Conservation (phyloP, 768 basidiomycete species). For the Boletus rufocinnamomeus region DNA sequence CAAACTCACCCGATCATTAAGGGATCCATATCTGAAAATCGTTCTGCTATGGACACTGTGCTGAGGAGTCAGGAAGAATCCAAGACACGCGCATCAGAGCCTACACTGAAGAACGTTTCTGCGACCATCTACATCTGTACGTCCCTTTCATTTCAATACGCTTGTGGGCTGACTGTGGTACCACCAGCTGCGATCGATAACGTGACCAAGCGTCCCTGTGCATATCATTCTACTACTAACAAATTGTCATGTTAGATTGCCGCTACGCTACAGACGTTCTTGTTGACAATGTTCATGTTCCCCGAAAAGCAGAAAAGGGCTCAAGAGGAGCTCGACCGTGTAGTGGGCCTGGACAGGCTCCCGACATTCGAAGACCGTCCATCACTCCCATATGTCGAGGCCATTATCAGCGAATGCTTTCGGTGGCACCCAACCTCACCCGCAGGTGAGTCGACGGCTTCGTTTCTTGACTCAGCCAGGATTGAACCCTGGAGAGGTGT, state of each 20-base stretch:
- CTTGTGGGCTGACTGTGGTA: too few species aligned
- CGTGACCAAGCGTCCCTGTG: too few species aligned
- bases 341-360: constrained; percentile 15
- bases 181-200: constrained; percentile 2
- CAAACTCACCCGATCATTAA: too few species aligned
- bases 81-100: neutral
- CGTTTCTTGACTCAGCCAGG: neutral
- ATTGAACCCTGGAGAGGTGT: neutral
- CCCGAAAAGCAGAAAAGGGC: constrained; percentile 21
- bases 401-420: constrained; percentile 12
- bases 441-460: neutral
- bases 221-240: too few species aligned
- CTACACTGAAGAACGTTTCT: neutral
- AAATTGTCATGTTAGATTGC: too few species aligned
- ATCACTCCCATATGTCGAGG: constrained; percentile 22
- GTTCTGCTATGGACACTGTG: neutral
- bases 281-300: constrained; percentile 19
- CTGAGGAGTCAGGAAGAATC: constrained; percentile 2
- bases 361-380: constrained; percentile 19
- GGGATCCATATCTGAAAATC: too few species aligned
- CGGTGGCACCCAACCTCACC: constrained; percentile 8
- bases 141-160: neutral
- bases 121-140: constrained; percentile 3
- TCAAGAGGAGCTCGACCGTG: constrained; percentile 19
- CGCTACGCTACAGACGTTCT: constrained; percentile 8